Conservation (phyloP, 495 filamentous ascomycete species). For the Penicillium subrubescens region DNA sequence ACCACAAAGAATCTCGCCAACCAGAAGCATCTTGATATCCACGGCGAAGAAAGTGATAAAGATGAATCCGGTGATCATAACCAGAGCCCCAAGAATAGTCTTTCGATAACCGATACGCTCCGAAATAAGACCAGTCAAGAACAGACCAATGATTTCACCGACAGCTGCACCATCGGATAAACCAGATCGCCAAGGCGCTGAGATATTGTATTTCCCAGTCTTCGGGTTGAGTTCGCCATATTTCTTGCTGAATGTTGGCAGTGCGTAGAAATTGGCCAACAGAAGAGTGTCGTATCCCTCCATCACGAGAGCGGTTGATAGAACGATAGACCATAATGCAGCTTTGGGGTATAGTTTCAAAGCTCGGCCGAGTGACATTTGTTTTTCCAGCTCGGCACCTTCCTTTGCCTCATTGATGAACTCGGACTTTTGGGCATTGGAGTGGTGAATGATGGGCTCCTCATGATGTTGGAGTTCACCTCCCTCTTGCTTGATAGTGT, state of each 20-base stretch:
- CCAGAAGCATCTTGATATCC: conserved; percentile 66
- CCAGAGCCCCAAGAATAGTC: conserved; percentile 70
- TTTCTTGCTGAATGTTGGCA: conserved; percentile 58
- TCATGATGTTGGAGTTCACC: not conserved
- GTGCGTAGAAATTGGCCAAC: conserved; percentile 45
- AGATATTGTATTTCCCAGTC: conserved; percentile 34
- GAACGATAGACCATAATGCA: not conserved
- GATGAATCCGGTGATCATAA: conserved; percentile 65
- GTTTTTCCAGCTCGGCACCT: not conserved
- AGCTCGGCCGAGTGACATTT: not conserved
- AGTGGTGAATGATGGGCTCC: not conserved
- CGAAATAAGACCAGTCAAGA: conserved; percentile 70
- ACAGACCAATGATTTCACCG: conserved; percentile 70
- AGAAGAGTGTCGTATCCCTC: conserved; percentile 54
- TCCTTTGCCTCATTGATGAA: not conserved
- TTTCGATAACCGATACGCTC: conserved; percentile 69
- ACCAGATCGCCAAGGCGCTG: conserved; percentile 66
- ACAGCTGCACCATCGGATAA: conserved; percentile 62
- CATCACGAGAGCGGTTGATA: conserved; percentile 53
- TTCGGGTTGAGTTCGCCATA: conserved; percentile 42
- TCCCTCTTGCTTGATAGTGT: not conserved
- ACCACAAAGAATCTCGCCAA: conserved; percentile 71
- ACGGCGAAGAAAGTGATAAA: conserved; percentile 77
- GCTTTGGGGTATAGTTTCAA: not conserved
- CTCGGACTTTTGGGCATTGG: not conserved